phyloP scores from a whole-genome alignment of 352 stramenopile genomes.

The Phytophthora europaea region DNA sequence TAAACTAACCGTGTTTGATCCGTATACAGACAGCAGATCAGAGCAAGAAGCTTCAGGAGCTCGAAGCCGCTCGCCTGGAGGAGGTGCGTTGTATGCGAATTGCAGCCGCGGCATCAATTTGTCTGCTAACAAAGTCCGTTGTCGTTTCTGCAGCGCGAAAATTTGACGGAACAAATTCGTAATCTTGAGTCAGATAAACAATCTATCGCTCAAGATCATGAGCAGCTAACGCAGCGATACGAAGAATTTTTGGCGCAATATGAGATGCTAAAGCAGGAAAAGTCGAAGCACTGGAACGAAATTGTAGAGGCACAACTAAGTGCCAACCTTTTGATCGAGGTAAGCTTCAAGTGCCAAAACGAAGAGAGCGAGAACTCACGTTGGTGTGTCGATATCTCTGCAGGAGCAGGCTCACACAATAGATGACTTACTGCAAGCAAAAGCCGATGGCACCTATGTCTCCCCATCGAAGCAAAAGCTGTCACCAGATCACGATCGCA shows the following conservation, averaged over 20 bases:
- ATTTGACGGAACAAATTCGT: slow-evolving; percentile 38
- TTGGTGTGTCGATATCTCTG: neutral
- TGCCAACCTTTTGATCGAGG: slow-evolving; percentile 81
- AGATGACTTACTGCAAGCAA: slow-evolving; percentile 71
- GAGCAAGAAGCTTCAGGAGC: slow-evolving; percentile 72
- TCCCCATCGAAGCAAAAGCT: slow-evolving; percentile 43
- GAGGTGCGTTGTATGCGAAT: slow-evolving; percentile 41
- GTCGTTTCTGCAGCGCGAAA: slow-evolving; percentile 38
- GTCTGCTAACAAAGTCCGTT: neutral
- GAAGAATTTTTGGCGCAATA: slow-evolving; percentile 59
- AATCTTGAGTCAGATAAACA: slow-evolving; percentile 51
- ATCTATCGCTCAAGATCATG: slow-evolving; percentile 50
- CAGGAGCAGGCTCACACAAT: slow-evolving; percentile 84
- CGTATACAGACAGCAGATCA: slow-evolving; percentile 64
- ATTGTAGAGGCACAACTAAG: slow-evolving; percentile 78
- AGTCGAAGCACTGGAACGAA: slow-evolving; percentile 77
- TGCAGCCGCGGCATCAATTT: neutral
- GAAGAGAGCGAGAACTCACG: slow-evolving; percentile 5
- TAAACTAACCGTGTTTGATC: neutral
- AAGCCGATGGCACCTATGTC: slow-evolving; percentile 44
- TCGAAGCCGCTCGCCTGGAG: slow-evolving; percentile 51
- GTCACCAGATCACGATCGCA: slow-evolving; percentile 3
- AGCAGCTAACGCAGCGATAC: slow-evolving; percentile 51
- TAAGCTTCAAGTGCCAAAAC: slow-evolving; percentile 21
- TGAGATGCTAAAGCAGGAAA: slow-evolving; percentile 67